Conservation (phyloP, 2,329 filamentous ascomycete genomes). For the Lachnellula arida region DNA sequence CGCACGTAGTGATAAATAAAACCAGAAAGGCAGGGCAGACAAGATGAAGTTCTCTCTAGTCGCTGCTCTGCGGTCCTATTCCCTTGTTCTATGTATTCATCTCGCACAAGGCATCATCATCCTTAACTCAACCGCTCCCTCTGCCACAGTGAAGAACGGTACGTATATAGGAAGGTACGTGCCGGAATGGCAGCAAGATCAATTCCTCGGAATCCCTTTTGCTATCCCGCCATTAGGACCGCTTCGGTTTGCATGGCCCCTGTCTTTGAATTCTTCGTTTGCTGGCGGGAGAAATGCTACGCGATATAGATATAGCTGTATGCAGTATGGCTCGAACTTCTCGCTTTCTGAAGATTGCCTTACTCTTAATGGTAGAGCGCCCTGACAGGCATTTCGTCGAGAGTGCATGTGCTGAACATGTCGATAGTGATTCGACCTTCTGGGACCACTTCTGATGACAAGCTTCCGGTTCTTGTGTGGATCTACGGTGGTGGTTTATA, state of each 20-base stretch:
- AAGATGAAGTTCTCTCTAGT: neutral
- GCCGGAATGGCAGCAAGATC: constrained; percentile 30
- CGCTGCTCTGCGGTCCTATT: neutral
- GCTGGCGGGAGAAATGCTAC: constrained; percentile 37
- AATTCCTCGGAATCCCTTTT: constrained; percentile 46
- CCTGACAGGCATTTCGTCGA: neutral
- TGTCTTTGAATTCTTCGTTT: constrained; percentile 37
- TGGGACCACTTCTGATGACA: constrained; percentile 28
- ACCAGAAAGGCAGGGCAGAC: neutral
- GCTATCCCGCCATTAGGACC: constrained; percentile 42
- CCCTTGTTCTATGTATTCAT: neutral
- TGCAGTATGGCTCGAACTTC: constrained; percentile 39
- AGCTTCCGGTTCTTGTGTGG: constrained; percentile 46
- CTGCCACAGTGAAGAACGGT: constrained; percentile 21
- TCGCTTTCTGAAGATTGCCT: constrained; percentile 47
- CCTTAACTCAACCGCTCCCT: constrained; percentile 11
- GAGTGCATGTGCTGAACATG: neutral
- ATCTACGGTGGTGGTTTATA: constrained; percentile 54
- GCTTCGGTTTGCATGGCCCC: constrained; percentile 38
- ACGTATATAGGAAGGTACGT: constrained; percentile 23
- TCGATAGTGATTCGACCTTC: constrained; percentile 38
- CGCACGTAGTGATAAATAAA: too few relatives aligned
- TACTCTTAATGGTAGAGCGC: constrained; percentile 34
- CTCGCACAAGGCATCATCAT: neutral
- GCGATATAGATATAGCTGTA: constrained; percentile 41